Evolutionary conservation across 345 rosid genomes (phyloP), one percentile per base, ranked within the genome.

Genomic region (Mallotus nudiflorus): DNA sequence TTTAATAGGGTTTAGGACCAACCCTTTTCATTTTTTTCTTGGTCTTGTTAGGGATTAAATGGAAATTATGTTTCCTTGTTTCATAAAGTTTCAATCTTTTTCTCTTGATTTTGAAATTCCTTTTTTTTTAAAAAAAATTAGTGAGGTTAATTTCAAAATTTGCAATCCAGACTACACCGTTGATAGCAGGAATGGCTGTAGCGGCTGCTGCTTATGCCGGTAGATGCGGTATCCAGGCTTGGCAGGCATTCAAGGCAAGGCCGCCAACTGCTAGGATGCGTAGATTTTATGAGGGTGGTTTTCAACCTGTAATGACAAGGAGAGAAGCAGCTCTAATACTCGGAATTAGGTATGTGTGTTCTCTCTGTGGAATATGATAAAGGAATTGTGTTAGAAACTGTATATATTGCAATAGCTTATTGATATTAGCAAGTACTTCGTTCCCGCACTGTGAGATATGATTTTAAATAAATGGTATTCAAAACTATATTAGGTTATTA

Each of bases 321-420:
- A 67, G 82, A 5, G 85, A 84, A 75, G 82, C 88, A 0, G 78
- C 84, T 29, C 65, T 73, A 45, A 73, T 82, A 18, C 82, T 84
- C 22, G 84, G 82, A 57, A 73, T 82, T 53, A 77, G 78, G 83
- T 81, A 3, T 42, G 46, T 4, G 46, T 42, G 14, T 42, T n/a
- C n/a, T n/a, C n/a, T n/a, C n/a, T n/a, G n/a, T n/a, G n/a, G n/a
- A n/a, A n/a, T n/a, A n/a, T n/a, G n/a, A n/a, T n/a, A n/a, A n/a
- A n/a, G n/a, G n/a, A n/a, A n/a, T n/a, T 68, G 42, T 60, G 18
- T 28, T 62, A 40, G 29, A 8, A 18, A n/a, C n/a, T 52, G 27
- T 7, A 48, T 14, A 28, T 56, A 27, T 39, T 28, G 28, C 16
- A n/a, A n/a, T n/a, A n/a, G n/a, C n/a, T n/a, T n/a, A n/a, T n/a